These are phyloP conservation scores for Phytophthora podocarpi DNA, from an alignment of 352 stramenopile genomes.

Conservation along the genomic window DNA sequence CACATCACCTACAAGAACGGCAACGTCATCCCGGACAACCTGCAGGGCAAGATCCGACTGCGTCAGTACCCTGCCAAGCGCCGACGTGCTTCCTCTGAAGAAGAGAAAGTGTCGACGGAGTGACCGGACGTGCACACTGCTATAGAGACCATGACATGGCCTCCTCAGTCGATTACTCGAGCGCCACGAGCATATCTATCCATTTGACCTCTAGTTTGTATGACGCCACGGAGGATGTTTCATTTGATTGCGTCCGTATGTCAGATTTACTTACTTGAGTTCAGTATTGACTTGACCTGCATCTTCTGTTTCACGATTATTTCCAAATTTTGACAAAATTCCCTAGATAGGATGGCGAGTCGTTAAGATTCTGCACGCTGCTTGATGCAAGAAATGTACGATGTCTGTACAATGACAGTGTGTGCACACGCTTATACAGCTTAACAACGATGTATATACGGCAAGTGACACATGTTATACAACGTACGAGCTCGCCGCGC, in stretches of 20 bases:
- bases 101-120: too few relatives aligned
- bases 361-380: too few relatives aligned
- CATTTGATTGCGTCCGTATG: not conserved
- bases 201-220: not conserved
- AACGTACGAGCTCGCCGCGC: not conserved
- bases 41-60: conserved; percentile 1
- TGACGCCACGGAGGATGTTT: not conserved
- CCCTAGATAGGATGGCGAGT: too few relatives aligned
- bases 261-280: not conserved
- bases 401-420: not conserved
- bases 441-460: not conserved
- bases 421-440: not conserved
- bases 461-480: not conserved
- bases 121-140: too few relatives aligned
- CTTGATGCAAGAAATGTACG: not conserved
- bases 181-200: too few relatives aligned
- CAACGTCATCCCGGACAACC: not conserved
- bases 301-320: too few relatives aligned
- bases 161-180: too few relatives aligned
- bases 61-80: not conserved
- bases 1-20: conserved; percentile 6
- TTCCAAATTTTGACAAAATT: too few relatives aligned
- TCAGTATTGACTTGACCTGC: too few relatives aligned
- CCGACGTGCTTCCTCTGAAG: too few relatives aligned
- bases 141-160: too few relatives aligned